These are phyloP conservation scores for Candida verbasci DNA, from an alignment of 805 yeast genomes.

Conservation along the genomic window DNA sequence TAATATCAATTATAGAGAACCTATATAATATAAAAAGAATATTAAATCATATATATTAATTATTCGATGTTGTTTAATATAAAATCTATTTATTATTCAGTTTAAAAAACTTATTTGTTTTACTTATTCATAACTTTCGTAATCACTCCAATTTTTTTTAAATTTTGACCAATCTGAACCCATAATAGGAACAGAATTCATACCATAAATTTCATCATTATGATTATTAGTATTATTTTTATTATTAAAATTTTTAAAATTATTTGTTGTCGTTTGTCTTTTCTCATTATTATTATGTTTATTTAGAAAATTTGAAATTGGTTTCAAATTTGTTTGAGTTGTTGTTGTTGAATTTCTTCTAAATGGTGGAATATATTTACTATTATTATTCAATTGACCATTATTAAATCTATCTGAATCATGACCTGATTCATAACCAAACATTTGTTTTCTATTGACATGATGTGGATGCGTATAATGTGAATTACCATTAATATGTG, in stretches of 20 bases:
- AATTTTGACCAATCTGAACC: conserved; percentile 20
- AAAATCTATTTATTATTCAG: background rate
- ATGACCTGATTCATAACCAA: conserved; percentile 35
- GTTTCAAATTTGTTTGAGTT: background rate
- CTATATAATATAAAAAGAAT: too few species aligned
- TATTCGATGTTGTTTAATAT: background rate
- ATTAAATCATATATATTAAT: background rate
- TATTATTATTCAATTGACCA: conserved; percentile 1
- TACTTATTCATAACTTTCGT: conserved; percentile 11
- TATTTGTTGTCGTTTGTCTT: conserved; percentile 2
- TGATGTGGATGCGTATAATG: background rate
- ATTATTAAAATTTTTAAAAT: background rate
- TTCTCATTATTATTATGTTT: conserved; percentile 6
- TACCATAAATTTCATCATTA: conserved; percentile 1
- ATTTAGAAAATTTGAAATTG: conserved; percentile 2
- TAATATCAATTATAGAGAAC: too few species aligned
- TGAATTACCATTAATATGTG: background rate
- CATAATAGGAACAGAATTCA: conserved; percentile 8
- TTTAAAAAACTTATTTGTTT: too few species aligned
- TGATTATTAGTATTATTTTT: background rate
- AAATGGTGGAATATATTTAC: conserved; percentile 68
- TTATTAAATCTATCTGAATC: background rate
- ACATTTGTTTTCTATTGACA: conserved; percentile 6
- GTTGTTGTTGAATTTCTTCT: conserved; percentile 43
- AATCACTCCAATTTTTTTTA: conserved; percentile 26